Base-by-base conservation (phyloP, 1,284 basidiomycete genomes). In the Gymnopus androsaceus region DNA sequence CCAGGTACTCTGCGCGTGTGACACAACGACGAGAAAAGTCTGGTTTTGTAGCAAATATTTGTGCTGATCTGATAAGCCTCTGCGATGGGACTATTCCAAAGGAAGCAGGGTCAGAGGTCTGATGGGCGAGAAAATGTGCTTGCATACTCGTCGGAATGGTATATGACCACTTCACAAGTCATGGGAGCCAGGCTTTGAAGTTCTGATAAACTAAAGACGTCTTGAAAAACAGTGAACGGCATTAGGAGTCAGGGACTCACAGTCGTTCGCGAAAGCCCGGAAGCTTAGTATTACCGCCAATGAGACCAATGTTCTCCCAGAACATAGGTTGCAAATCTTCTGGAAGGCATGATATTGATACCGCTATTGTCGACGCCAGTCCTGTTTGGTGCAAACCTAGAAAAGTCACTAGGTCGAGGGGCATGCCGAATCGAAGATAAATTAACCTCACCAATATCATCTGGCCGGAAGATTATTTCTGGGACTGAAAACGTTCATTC, bases 221-320 rank as follows among this genome's bases (percentile, higher is more conserved):
- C 11, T 15, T 14, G 51, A n/a, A 44, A 45, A 19, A 19, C 2
- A 25, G 17, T 27, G 11, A 33, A n/a, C 25, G 42, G 36, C 19
- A 42, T 14, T 9, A 15, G 34, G 42, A 57, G 25, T 56, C 55
- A 55, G 41, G 23, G 17, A 73, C 86, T 66, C 69, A 90, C 92
- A 98, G 71, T 71, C 95, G 76, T 51, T 81, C 72, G 21, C 82
- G 80, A 62, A 98, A 87, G 3, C 88, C 90, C 44, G 85, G 78
- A 61, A 95, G 83, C 62, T 84, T 83, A 3, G 85, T 84, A 66
- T 84, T 87, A 6, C 95, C 95, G 50, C 95, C 95, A 61, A 94
- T 83, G 57, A 97, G 74, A 4, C 92, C 88, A 60, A 98, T 94
- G 69, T 98, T 94, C 36, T 85, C 84, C 94, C 94, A 98, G 71